Evolutionary conservation across 306 rosid species (phyloP).

Genomic region (Rubus idaeus): DNA sequence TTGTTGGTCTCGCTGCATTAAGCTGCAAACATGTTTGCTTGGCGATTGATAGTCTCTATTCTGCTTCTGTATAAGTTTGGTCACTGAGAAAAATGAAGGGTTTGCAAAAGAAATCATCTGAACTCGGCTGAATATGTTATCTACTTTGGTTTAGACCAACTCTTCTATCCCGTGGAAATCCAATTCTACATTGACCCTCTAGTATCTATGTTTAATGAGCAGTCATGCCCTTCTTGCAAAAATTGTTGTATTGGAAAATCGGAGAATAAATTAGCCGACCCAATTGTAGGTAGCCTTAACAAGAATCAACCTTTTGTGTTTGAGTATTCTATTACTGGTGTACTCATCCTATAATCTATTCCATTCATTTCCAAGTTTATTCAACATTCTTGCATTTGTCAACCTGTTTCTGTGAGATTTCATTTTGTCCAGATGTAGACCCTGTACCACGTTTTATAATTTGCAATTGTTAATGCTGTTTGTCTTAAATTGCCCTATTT

Average conservation of each 20-base stretch:
- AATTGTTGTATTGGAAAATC: background rate
- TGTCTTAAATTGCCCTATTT: constrained; percentile 1
- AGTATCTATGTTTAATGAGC: background rate
- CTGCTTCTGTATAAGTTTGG: too few species aligned
- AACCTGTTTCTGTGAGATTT: background rate
- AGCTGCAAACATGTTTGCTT: background rate
- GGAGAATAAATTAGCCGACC: background rate
- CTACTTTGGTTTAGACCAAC: too few species aligned
- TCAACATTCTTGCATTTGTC: background rate
- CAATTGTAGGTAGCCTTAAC: background rate
- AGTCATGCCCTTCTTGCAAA: background rate
- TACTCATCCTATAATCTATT: background rate
- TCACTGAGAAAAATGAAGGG: too few species aligned
- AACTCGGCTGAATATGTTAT: too few species aligned
- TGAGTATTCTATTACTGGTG: background rate
- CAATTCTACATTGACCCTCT: background rate
- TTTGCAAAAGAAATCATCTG: too few species aligned
- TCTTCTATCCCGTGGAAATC: background rate
- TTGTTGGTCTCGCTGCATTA: background rate
- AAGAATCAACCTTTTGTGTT: background rate
- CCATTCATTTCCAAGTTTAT: background rate
- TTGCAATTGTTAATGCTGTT: background rate
- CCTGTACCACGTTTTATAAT: background rate
- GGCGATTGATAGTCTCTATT: background rate
- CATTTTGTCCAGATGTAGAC: background rate